These are phyloP conservation scores for Sophora flavescens DNA, from an alignment of 306 rosid species.

Conservation along the genomic window DNA sequence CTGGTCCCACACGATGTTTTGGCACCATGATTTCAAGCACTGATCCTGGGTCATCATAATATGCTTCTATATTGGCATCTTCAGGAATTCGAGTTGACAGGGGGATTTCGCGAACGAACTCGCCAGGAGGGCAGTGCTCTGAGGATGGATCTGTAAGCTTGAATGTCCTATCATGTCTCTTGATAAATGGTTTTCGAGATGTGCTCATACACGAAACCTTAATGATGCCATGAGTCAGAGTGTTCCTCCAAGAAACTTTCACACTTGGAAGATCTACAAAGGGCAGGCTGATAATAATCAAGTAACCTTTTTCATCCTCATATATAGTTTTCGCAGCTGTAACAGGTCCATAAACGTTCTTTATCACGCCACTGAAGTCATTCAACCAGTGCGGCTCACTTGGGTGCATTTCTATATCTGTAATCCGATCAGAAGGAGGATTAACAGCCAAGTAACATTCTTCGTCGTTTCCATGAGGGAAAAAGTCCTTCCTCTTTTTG, in stretches of 20 bases:
- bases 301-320: slow-evolving; percentile 84
- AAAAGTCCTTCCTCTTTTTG: slow-evolving; percentile 79
- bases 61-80: slow-evolving; percentile 91
- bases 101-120: slow-evolving; percentile 86
- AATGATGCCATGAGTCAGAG: slow-evolving; percentile 77
- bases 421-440: slow-evolving; percentile 73
- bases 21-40: slow-evolving; percentile 95
- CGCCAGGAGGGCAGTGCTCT: slow-evolving; percentile 97
- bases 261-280: slow-evolving; percentile 89
- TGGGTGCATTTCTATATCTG: slow-evolving; percentile 63
- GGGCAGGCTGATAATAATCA: slow-evolving; percentile 85
- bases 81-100: slow-evolving; percentile 90
- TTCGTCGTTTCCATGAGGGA: slow-evolving; percentile 72
- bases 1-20: slow-evolving; percentile 77
- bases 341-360: slow-evolving; percentile 81
- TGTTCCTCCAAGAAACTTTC: slow-evolving; percentile 96
- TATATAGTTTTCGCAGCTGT: slow-evolving; percentile 91
- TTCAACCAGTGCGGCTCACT: slow-evolving; percentile 67
- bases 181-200: slow-evolving; percentile 75
- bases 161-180: slow-evolving; percentile 86
- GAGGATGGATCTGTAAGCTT: slow-evolving; percentile 80
- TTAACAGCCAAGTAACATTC: slow-evolving; percentile 76
- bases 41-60: slow-evolving; percentile 91
- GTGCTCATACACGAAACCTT: slow-evolving; percentile 93
- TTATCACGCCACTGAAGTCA: slow-evolving; percentile 90